These are phyloP conservation scores for Fonsecaea pedrosoi DNA, from an alignment of 2,329 filamentous ascomycete genomes.

Conservation along the genomic window DNA sequence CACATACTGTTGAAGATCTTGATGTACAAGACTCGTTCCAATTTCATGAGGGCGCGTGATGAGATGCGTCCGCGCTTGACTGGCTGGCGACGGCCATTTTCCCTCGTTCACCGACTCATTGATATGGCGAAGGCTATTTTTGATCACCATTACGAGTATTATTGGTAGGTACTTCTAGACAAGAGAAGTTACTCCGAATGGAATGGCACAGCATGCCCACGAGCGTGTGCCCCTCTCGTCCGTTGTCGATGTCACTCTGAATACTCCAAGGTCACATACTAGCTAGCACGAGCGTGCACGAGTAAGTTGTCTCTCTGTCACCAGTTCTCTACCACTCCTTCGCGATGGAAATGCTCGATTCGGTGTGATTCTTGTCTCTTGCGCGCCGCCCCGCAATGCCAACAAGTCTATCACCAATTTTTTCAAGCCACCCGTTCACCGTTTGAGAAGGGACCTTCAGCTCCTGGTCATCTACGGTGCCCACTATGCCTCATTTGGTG, in stretches of 20 bases:
- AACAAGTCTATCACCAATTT: slow-evolving; percentile 18
- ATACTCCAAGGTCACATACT: background rate
- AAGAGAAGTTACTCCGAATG: background rate
- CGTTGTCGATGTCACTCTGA: slow-evolving; percentile 1
- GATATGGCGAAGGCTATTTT: background rate
- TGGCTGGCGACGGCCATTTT: background rate
- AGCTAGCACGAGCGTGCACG: background rate
- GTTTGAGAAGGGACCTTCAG: slow-evolving; percentile 23
- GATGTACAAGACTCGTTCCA: background rate
- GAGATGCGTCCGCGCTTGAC: background rate
- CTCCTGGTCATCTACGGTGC: slow-evolving; percentile 15
- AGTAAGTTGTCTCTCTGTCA: background rate
- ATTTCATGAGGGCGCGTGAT: background rate
- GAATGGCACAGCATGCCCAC: background rate
- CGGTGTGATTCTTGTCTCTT: slow-evolving; percentile 1
- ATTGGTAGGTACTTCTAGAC: background rate
- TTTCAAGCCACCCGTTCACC: slow-evolving; percentile 31
- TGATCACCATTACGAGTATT: background rate
- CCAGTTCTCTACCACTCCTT: background rate
- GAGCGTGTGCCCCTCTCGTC: background rate
- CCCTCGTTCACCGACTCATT: background rate
- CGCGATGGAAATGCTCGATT: background rate
- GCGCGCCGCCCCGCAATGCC: slow-evolving; percentile 10
- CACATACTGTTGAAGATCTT: background rate
- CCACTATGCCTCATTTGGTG: slow-evolving; percentile 22